Conservation (phyloP, 371 early-diverging fungal species). For the Rhizopus delemar region DNA sequence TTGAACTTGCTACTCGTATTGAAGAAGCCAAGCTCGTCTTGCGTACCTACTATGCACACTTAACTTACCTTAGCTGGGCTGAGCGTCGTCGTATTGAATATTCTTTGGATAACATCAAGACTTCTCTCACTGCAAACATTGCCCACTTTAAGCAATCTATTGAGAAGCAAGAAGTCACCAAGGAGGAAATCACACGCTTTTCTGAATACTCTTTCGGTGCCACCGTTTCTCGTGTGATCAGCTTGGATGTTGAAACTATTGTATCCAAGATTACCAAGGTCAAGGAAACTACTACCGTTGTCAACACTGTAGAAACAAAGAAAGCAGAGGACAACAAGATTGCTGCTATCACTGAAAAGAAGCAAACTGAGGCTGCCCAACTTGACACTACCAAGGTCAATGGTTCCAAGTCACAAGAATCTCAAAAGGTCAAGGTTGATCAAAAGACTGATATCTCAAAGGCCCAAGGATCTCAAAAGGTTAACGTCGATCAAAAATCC, state of each 20-base stretch:
- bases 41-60: slow-evolving; percentile 32
- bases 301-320: slow-evolving; percentile 11
- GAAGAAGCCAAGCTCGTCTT: slow-evolving; percentile 31
- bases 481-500: neutral
- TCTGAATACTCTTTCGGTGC: slow-evolving; percentile 53
- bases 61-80: slow-evolving; percentile 32
- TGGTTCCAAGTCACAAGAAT: neutral
- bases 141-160: slow-evolving; percentile 57
- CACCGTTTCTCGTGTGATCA: slow-evolving; percentile 18
- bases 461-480: slow-evolving; percentile 1
- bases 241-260: slow-evolving; percentile 21
- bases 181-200: slow-evolving; percentile 73
- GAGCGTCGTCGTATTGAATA: slow-evolving; percentile 32
- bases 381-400: neutral
- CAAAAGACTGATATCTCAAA: slow-evolving; percentile 9
- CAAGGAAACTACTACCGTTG: slow-evolving; percentile 17
- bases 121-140: slow-evolving; percentile 25
- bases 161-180: slow-evolving; percentile 66
- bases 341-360: slow-evolving; percentile 2
- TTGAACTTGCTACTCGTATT: slow-evolving; percentile 27
- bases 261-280: slow-evolving; percentile 21
- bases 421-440: slow-evolving; percentile 1
- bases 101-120: slow-evolving; percentile 27
- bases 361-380: slow-evolving; percentile 3
- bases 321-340: slow-evolving; percentile 17